Evolutionary conservation across 73 alveolate genomes (phyloP).

Genomic region (Blepharisma stoltei): DNA sequence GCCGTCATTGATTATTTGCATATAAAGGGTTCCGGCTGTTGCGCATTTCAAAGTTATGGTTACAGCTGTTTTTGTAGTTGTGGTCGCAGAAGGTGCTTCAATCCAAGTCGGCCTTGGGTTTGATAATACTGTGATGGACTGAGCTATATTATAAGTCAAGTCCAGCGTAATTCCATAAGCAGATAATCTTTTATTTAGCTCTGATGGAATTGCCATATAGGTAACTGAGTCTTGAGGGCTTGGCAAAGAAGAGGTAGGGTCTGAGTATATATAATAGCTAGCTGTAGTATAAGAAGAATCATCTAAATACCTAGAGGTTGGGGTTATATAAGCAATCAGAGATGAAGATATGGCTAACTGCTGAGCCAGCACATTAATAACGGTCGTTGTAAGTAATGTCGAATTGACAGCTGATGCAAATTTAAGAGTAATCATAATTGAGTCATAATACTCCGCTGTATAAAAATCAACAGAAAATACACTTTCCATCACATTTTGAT

Average conservation of each 20-base stretch:
- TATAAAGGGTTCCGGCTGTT: background rate
- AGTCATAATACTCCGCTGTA: slow-evolving; percentile 3
- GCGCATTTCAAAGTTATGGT: background rate
- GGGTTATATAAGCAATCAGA: background rate
- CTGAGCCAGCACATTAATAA: background rate
- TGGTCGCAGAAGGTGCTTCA: background rate
- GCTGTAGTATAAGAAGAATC: background rate
- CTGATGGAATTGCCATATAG: background rate
- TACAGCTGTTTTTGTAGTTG: background rate
- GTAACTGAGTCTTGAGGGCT: background rate
- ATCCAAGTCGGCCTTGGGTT: slow-evolving; percentile 11
- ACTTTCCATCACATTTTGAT: background rate
- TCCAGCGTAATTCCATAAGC: background rate
- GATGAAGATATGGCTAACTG: background rate
- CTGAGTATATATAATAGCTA: background rate
- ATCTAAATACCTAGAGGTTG: background rate
- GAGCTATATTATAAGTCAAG: background rate
- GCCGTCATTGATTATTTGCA: background rate
- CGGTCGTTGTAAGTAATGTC: background rate
- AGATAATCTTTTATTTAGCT: background rate
- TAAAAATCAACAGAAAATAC: background rate
- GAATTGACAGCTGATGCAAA: background rate
- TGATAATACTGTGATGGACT: background rate
- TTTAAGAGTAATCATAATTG: background rate
- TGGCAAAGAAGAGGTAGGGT: background rate